Evolutionary conservation across 768 basidiomycete species (phyloP), one percentile per base, ranked within the genome.

Genomic region (Lanmaoa rubissima): DNA sequence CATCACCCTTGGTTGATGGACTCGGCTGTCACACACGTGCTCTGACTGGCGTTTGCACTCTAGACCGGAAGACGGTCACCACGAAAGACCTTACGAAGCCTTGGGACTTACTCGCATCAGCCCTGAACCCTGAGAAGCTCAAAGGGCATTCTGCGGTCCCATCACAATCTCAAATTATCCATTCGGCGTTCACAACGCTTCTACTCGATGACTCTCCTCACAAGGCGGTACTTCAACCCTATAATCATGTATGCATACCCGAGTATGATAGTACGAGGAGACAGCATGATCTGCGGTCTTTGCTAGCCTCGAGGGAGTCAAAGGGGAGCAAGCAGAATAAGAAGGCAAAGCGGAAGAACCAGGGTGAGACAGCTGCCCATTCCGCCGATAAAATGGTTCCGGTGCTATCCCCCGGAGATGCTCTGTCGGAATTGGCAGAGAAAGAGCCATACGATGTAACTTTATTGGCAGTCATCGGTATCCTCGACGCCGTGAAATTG

Each of bases 201-300:
- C 72, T 83, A 28, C 68, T 83, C 12, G 81, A 83, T 56, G 82
- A 83, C 60, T 82, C 82, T 14, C 74, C 76, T 28, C 71, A 70
- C 57, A 83, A 83, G 61, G 82, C 87, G 0, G 78, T 74, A 31
- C 75, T 87, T 16, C 92, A 94, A 65, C 92, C 91, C 0, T 88
- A 82, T 74, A 94, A 90, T 66, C 92, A 94, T 65, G 73, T 93
- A 21, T 90, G 87, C 65, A 79, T 93, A 60, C 77, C 73, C 11
- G 90, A 92, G 65, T 93, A 92, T 66, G 74, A 77, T 14, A 73
- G 69, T 2, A 61, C 71, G 10, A 74, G 72, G 65, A 79, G 86
- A 31, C 65, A 66, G 17, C 58, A 59, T 17, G 79, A 81, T 54
- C 60, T 79, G 19, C 69, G 57, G 13, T 59, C 55, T 8, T 60